phyloP scores from a whole-genome alignment of 257 asterid species.

The Agastache rugosa region DNA sequence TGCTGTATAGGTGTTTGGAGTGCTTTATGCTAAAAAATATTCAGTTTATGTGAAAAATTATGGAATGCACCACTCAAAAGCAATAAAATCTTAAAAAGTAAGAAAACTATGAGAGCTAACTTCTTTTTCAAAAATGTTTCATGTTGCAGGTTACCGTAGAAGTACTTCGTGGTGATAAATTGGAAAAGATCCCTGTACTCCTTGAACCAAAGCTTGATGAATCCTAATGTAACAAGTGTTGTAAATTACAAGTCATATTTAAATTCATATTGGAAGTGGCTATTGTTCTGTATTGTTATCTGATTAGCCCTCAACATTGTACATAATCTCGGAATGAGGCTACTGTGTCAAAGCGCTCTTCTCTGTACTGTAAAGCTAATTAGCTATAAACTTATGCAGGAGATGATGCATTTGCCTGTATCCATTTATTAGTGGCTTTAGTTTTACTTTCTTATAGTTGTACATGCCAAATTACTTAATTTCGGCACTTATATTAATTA shows the following conservation, averaged over 20 bases:
- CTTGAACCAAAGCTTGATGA: conserved; percentile 96
- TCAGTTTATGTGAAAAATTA: neutral
- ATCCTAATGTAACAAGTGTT: conserved; percentile 45
- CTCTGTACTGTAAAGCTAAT: conserved; percentile 22
- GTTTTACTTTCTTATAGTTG: neutral
- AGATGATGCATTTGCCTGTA: conserved; percentile 22
- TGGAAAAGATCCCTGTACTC: conserved; percentile 86
- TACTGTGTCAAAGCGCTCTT: conserved; percentile 26
- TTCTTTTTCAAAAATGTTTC: conserved; percentile 11
- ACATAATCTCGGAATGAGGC: conserved; percentile 32
- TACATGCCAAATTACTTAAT: neutral
- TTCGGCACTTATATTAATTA: neutral
- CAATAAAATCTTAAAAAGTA: neutral
- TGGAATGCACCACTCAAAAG: neutral
- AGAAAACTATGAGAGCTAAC: neutral
- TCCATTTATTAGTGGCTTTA: conserved; percentile 10
- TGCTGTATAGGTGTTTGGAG: neutral
- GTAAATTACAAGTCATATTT: conserved; percentile 35
- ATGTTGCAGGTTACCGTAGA: conserved; percentile 73
- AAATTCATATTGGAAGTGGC: conserved; percentile 18
- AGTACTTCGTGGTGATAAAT: conserved; percentile 89
- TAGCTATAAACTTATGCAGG: conserved; percentile 20
- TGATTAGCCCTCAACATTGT: conserved; percentile 30
- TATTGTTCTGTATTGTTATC: conserved; percentile 30
- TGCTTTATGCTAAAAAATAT: conserved; percentile 2